phyloP scores from a whole-genome alignment of 2,329 filamentous ascomycete genomes.

The Hypoxylon rubiginosum region DNA sequence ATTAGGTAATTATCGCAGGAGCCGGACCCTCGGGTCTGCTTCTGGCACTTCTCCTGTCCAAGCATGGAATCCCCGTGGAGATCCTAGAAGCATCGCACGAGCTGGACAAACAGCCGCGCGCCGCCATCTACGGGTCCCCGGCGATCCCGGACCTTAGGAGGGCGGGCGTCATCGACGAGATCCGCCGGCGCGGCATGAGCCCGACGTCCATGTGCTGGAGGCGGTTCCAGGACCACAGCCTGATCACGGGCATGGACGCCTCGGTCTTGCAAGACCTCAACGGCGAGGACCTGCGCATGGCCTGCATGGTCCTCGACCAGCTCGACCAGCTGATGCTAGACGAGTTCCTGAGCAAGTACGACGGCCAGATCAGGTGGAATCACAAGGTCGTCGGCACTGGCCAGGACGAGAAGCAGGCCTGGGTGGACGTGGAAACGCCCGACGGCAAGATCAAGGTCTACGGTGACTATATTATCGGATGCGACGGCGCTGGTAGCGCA shows the following conservation, averaged over 20 bases:
- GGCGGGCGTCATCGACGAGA: conserved; percentile 67
- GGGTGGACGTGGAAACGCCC: conserved; percentile 60
- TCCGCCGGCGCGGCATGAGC: conserved; percentile 56
- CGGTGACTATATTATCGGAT: conserved; percentile 69
- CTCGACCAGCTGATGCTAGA: conserved; percentile 60
- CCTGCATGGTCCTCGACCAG: conserved; percentile 59
- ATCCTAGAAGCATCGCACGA: conserved; percentile 68
- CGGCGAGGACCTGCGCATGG: conserved; percentile 57
- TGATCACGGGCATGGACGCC: conserved; percentile 56
- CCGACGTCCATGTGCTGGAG: conserved; percentile 59
- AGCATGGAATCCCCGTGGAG: conserved; percentile 65
- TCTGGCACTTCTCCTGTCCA: conserved; percentile 65
- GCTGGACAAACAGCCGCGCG: conserved; percentile 71
- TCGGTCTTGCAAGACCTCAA: conserved; percentile 54
- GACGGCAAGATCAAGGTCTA: conserved; percentile 54
- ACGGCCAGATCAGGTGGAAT: conserved; percentile 59
- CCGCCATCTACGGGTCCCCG: conserved; percentile 71
- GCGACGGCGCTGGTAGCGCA: conserved; percentile 66
- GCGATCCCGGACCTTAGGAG: conserved; percentile 69
- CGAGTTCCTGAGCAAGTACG: conserved; percentile 53
- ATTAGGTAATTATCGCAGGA: conserved; percentile 61
- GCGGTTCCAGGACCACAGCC: conserved; percentile 51
- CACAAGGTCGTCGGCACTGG: conserved; percentile 62
- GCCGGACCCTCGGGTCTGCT: conserved; percentile 65
- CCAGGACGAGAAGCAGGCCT: conserved; percentile 61